Conservation (phyloP, 2,329 filamentous ascomycete genomes). For the Fonsecaea nubica region DNA sequence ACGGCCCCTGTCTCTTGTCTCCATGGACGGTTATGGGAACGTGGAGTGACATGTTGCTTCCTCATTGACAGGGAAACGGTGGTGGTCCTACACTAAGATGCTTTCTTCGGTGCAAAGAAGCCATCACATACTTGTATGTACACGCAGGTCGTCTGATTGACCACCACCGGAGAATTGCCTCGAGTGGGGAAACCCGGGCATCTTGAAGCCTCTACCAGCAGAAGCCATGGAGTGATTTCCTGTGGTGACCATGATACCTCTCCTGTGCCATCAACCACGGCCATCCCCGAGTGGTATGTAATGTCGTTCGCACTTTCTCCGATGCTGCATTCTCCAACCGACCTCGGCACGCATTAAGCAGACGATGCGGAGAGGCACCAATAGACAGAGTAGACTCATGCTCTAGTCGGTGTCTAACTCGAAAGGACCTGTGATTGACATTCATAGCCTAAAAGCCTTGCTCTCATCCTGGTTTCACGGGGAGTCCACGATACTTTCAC, state of each 20-base stretch:
- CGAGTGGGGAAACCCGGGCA: not conserved
- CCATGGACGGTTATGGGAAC: not conserved
- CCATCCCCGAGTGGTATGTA: not conserved
- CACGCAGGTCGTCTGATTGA: not conserved
- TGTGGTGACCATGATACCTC: not conserved
- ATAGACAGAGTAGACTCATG: not conserved
- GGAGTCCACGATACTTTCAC: not conserved
- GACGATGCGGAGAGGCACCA: not conserved
- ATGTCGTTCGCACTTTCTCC: not conserved
- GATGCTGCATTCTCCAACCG: not conserved
- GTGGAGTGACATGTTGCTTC: constrained; percentile 2
- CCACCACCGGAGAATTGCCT: constrained; percentile 2
- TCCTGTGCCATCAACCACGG: not conserved
- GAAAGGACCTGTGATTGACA: not conserved
- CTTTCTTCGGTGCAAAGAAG: not conserved
- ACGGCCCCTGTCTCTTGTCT: not conserved
- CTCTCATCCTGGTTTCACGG: not conserved
- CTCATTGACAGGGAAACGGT: not conserved
- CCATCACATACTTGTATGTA: not conserved
- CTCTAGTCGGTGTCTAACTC: not conserved
- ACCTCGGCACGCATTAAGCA: not conserved
- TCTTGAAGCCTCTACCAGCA: not conserved
- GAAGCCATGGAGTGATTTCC: not conserved
- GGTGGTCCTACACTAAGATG: not conserved
- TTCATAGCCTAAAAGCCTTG: not conserved